phyloP scores from a whole-genome alignment of 371 early-diverging fungal genomes.

The Haplosporangium sp. region DNA sequence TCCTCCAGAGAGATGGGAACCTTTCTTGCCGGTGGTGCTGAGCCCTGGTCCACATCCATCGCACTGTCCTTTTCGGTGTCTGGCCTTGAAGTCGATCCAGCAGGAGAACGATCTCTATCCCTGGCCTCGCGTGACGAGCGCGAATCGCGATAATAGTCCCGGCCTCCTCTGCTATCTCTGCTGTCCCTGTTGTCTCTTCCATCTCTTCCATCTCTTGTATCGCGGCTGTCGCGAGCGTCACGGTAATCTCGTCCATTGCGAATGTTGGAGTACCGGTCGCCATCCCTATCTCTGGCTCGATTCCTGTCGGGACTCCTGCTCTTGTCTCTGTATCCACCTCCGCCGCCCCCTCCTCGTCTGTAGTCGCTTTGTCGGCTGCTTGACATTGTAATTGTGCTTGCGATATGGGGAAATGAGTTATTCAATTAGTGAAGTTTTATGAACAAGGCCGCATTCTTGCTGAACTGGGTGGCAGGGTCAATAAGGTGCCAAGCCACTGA shows the following conservation, averaged over 20 bases:
- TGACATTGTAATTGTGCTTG: constrained; percentile 16
- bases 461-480: too few species aligned
- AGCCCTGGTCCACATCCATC: constrained; percentile 26
- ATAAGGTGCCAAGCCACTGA: too few species aligned
- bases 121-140: constrained; percentile 20
- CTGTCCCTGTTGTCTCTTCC: constrained; percentile 12
- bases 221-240: constrained; percentile 25
- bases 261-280: constrained; percentile 48
- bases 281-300: constrained; percentile 48
- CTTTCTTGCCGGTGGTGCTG: constrained; percentile 53
- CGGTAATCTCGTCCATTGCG: constrained; percentile 56
- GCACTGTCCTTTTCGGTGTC: constrained; percentile 8
- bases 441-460: neutral
- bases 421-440: neutral
- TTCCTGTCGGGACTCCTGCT: constrained; percentile 55
- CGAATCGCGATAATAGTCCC: constrained; percentile 26
- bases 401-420: neutral
- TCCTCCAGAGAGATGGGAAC: constrained; percentile 84
- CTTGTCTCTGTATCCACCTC: constrained; percentile 40
- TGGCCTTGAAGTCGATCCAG: constrained; percentile 20
- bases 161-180: constrained; percentile 23
- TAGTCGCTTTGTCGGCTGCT: constrained; percentile 30
- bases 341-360: constrained; percentile 22
- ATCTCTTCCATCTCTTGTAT: constrained; percentile 20
- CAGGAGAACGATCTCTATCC: constrained; percentile 28